Percentiles rank a stretch among this genome's conserved stretches.
Conservation (phyloP, 1,139 yeast genomes). For the Lodderomyces metapsilosis region DNA sequence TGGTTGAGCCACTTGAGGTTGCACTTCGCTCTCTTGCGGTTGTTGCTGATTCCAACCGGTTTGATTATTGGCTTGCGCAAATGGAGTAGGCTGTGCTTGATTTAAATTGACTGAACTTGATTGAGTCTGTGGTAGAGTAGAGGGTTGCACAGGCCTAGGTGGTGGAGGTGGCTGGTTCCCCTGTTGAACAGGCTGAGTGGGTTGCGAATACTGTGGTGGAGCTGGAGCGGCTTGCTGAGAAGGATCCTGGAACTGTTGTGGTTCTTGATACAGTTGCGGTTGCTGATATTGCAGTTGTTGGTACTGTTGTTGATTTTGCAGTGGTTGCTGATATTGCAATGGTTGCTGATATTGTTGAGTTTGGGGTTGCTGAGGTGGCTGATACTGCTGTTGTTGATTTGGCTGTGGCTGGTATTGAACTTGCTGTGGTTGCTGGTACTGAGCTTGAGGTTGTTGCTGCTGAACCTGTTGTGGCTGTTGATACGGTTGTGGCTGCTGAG, state of each 20-base stretch:
- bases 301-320: constrained; percentile 8
- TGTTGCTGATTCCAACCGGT: background rate
- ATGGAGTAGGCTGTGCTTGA: background rate
- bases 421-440: too few species aligned
- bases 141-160: background rate
- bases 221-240: constrained; percentile 10
- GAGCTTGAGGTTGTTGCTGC: too few species aligned
- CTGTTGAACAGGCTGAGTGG: constrained; percentile 9
- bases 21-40: constrained; percentile 6
- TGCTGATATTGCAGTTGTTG: constrained; percentile 11
- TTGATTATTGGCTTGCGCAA: background rate
- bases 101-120: background rate
- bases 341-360: constrained; percentile 14
- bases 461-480: too few species aligned
- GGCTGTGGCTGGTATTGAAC: too few species aligned
- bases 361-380: too few species aligned
- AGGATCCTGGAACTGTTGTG: constrained; percentile 10
- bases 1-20: constrained; percentile 8
- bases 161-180: constrained; percentile 3
- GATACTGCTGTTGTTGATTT: too few species aligned
- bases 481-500: too few species aligned
- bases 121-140: background rate
- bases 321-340: constrained; percentile 13
- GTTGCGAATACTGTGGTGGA: constrained; percentile 7
- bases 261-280: constrained; percentile 8